These are phyloP conservation scores for Gnetum montanum DNA, from an alignment of 75 land plant genomes.

Conservation along the genomic window DNA sequence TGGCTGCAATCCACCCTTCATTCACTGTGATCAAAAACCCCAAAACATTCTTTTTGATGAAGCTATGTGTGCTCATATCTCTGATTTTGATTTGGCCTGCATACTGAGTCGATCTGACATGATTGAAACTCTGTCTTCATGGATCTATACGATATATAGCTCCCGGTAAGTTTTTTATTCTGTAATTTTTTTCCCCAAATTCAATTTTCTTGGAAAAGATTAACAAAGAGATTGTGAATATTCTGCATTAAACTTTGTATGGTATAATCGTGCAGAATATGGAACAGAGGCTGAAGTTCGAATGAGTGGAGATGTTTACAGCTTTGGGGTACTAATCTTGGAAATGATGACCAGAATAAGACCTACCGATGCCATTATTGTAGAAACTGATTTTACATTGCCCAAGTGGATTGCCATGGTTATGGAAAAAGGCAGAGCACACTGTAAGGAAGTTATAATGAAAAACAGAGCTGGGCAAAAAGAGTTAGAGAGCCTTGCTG, in stretches of 20 bases:
- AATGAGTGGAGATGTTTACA: conserved; percentile 9
- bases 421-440: too few relatives aligned
- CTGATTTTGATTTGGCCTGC: conserved; percentile 15
- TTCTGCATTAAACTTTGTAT: neutral
- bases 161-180: conserved; percentile 2
- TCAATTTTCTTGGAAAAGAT: too few relatives aligned
- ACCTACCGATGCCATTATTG: conserved; percentile 7
- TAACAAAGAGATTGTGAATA: too few relatives aligned
- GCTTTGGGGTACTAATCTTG: conserved; percentile 4
- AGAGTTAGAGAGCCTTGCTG: neutral
- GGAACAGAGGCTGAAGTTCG: neutral
- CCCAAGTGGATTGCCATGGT: conserved; percentile 5
- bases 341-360: conserved; percentile 8
- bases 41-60: conserved; percentile 15
- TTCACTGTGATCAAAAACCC: conserved; percentile 19
- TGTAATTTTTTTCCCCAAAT: neutral
- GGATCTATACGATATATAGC: conserved; percentile 8
- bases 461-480: neutral
- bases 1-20: neutral
- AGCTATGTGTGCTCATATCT: conserved; percentile 5
- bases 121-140: neutral
- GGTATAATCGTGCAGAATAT: conserved; percentile 5
- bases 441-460: neutral
- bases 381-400: conserved; percentile 1
- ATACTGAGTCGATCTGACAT: neutral